A percentile compares a stretch with the other conserved stretches of the same genome.
These are phyloP conservation scores for Mycena polygramma DNA, from an alignment of 768 basidiomycete species.

Conservation along the genomic window DNA sequence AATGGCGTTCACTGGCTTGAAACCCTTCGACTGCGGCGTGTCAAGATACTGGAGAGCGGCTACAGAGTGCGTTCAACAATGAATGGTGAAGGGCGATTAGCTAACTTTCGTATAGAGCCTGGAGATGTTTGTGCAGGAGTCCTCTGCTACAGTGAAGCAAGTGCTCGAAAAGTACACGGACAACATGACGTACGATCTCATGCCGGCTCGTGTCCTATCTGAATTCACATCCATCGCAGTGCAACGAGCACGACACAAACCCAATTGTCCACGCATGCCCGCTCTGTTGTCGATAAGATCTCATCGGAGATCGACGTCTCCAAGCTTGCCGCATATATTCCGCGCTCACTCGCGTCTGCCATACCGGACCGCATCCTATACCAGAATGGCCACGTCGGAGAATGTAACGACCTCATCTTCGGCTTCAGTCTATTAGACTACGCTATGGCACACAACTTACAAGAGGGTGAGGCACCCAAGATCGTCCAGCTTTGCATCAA, in stretches of 20 bases:
- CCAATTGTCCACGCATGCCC: constrained; percentile 77
- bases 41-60: constrained; percentile 86
- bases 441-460: constrained; percentile 81
- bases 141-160: constrained; percentile 71
- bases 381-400: constrained; percentile 83
- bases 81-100: not conserved
- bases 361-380: constrained; percentile 83
- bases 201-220: constrained; percentile 4
- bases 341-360: constrained; percentile 71
- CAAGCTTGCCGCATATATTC: constrained; percentile 66
- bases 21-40: constrained; percentile 84
- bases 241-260: constrained; percentile 84
- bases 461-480: constrained; percentile 82
- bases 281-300: constrained; percentile 72
- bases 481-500: constrained; percentile 85
- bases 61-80: constrained; percentile 69
- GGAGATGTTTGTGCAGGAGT: constrained; percentile 83
- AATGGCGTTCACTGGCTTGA: constrained; percentile 94
- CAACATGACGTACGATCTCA: constrained; percentile 73
- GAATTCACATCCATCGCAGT: constrained; percentile 49
- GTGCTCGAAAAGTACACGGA: constrained; percentile 83
- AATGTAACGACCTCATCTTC: constrained; percentile 90
- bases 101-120: constrained; percentile 67
- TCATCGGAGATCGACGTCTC: constrained; percentile 78
- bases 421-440: constrained; percentile 92